Base-by-base conservation (phyloP, 2,329 filamentous ascomycete species). In the Phyllosticta citribraziliensis region DNA sequence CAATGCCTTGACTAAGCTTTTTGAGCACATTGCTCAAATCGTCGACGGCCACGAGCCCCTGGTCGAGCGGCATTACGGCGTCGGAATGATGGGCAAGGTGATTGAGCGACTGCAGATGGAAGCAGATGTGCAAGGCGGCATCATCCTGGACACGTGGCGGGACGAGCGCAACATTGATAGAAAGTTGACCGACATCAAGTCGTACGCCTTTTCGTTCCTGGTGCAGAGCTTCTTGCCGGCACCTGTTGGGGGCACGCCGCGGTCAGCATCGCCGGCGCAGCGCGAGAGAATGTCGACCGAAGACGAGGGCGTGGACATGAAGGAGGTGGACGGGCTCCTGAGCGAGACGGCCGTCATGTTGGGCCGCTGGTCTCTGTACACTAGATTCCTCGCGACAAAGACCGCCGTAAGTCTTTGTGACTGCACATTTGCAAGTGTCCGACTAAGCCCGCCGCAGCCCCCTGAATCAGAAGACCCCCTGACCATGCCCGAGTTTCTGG, bases 21-120 rank as follows among this genome's bases (percentile, higher is more conserved):
- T 99, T 71, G 93, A 97, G 74, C 93, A 99, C 74, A 96, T 99
- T 72, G 93, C 94, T 2, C 90, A 96, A 71, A 97, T 99, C 65
- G 87, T 99, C 22, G 93, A 97, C 69, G 87, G 89, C 1, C 94
- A 99, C 70, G 91, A 93, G 33, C 86, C 86, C 0, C 80, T 99
- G 9, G 93, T 99, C 1, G 92, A 97, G 76, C 85, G 90, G 55
- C 94, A 99, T 74, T 99, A 99, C 70, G 94, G 94, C 1, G 76
- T 83, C 17, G 91, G 93, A 47, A 94, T 91, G 78, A 99, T 99
- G 94, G 86, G 89, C 33, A 89, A 88, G 67, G 94, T 99, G 58
- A 93, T 97, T 67, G 91, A 97, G 74, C 84, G 91, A 52, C 78
- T 99, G 61, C 94, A 99, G 74, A 85, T 92, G 69, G 94, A 99